Conservation (phyloP, 768 basidiomycete genomes). For the Termitomyces sp. region DNA sequence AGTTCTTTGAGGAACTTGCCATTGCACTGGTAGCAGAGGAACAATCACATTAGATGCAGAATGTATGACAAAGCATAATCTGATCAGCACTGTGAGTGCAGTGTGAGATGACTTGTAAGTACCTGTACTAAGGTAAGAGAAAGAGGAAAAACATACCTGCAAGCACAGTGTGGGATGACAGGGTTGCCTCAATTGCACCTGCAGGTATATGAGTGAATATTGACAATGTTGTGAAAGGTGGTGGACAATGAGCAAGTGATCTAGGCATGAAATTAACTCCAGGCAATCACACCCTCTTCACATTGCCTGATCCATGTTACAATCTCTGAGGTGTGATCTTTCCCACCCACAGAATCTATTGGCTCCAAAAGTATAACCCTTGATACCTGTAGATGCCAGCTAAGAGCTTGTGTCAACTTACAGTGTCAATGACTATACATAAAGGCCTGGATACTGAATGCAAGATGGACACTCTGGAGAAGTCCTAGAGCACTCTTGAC, state of each 20-base stretch:
- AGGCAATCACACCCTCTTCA: neutral
- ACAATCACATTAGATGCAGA: neutral
- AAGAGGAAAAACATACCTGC: too few species aligned
- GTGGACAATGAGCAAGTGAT: neutral
- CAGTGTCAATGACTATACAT: too few species aligned
- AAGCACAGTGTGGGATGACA: neutral
- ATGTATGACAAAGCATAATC: neutral
- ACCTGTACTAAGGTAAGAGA: neutral
- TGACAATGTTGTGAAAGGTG: neutral
- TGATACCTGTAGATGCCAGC: too few species aligned
- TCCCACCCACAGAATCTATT: too few species aligned
- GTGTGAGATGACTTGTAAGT: neutral
- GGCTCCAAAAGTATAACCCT: too few species aligned
- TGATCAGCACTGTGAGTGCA: neutral
- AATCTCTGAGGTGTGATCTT: too few species aligned
- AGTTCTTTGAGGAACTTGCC: neutral
- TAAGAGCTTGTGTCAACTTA: too few species aligned
- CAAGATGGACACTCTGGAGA: too few species aligned
- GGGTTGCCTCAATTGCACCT: too few species aligned
- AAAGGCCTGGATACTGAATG: too few species aligned
- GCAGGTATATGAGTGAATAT: neutral
- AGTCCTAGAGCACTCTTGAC: too few species aligned
- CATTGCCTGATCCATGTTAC: too few species aligned
- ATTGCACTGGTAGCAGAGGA: neutral
- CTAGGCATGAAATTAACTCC: neutral